Base-by-base conservation (phyloP, 2,329 filamentous ascomycete genomes). In the Cladosporium sp. region DNA sequence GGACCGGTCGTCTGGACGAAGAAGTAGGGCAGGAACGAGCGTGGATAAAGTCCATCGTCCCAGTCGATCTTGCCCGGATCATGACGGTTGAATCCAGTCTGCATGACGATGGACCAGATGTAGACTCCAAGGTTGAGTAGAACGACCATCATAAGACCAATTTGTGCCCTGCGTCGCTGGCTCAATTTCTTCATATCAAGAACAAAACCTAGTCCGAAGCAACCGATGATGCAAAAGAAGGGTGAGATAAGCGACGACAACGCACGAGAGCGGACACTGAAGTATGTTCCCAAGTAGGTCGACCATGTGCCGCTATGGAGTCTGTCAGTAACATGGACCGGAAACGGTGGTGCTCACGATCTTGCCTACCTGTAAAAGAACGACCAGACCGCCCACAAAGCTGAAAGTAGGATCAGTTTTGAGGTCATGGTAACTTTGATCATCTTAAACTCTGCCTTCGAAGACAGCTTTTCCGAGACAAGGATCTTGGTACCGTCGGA, bases 151-250 rank as follows among this genome's bases (percentile, higher is more conserved):
- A 48, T 77, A 77, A 4, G 76, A 58, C 57, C 79, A 77, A 15
- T 77, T 10, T 45, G 42, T 2, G 42, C 78, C 12, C 78, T 72
- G 19, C 77, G 74, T 8, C 78, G 67, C 62, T 82, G 63, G 82
- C 89, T 8, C 76, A 83, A 61, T 84, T 88, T 24, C 73, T 95
- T 56, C 83, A 89, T 65, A 73, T 77, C 56, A 86, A 84, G 76
- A 80, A 94, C 74, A 57, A 78, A 79, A 1, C 48, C 48, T 40
- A 51, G 48, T 59, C 32, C 56, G 52, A 28, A 25, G 17, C 48
- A 51, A 8, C 48, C 48, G 22, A 51, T 15, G 35, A 51, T 51
- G 48, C 48, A 51, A 22, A 51, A 51, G 35, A 51, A 51, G 15
- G 48, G 48, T 35, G 48, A 51, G 22, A 72, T 62, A 3, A 71